Evolutionary conservation across 1,284 basidiomycete species (phyloP).

Genomic region (Grifola frondosa): DNA sequence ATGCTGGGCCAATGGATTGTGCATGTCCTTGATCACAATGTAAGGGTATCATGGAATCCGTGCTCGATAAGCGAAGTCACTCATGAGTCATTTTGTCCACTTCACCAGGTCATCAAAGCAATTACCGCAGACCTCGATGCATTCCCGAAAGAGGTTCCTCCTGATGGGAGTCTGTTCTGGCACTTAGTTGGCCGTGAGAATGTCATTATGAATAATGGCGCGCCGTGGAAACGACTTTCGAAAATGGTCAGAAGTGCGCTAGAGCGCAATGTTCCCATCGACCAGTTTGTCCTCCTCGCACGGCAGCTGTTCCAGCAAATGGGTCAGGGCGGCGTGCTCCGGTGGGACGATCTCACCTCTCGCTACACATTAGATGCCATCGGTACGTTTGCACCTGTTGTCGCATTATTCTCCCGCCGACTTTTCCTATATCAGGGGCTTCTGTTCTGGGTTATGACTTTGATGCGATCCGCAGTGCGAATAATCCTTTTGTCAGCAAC

Average conservation of each 20-base stretch:
- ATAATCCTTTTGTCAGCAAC: conserved; percentile 30
- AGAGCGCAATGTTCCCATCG: conserved; percentile 27
- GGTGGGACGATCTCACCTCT: conserved; percentile 30
- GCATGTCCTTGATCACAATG: conserved; percentile 25
- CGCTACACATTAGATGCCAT: conserved; percentile 32
- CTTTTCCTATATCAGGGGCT: too few relatives aligned
- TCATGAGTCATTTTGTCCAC: background rate
- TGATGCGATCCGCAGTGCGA: conserved; percentile 28
- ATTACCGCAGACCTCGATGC: conserved; percentile 13
- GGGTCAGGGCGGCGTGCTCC: conserved; percentile 17
- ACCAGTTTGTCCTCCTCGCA: conserved; percentile 25
- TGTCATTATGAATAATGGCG: conserved; percentile 31
- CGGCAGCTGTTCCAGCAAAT: conserved; percentile 26
- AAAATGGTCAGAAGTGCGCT: conserved; percentile 27
- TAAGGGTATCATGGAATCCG: conserved; percentile 4
- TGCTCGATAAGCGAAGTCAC: background rate
- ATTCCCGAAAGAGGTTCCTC: conserved; percentile 29
- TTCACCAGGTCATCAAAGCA: conserved; percentile 10
- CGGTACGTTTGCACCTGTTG: too few relatives aligned
- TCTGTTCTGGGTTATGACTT: conserved; percentile 37
- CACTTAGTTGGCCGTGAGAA: conserved; percentile 30
- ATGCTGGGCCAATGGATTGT: conserved; percentile 27
- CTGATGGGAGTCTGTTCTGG: conserved; percentile 29
- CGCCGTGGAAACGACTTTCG: conserved; percentile 31
- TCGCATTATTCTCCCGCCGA: too few relatives aligned